A percentile compares a stretch with the other conserved stretches of the same genome.
phyloP scores from a whole-genome alignment of 441 rosid species.

The Syzygium malaccense region DNA sequence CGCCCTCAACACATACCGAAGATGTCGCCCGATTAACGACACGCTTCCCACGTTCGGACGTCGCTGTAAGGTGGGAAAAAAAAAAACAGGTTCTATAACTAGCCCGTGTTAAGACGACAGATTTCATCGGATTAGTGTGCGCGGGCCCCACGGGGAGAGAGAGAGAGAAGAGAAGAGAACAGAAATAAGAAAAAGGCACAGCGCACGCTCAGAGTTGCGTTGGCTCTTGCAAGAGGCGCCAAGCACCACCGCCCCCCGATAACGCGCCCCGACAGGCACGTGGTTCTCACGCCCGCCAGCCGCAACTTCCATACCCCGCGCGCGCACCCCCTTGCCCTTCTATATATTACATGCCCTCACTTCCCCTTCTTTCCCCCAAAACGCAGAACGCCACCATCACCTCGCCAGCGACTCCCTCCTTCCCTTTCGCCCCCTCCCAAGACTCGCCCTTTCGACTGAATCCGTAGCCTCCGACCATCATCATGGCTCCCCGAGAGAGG shows the following conservation, averaged over 20 bases:
- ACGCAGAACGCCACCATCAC: not conserved
- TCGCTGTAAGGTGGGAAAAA: not conserved
- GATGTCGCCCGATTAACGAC: not conserved
- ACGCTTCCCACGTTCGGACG: not conserved
- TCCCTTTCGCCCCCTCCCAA: not conserved
- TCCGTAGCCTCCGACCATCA: too few species aligned
- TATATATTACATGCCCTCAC: not conserved
- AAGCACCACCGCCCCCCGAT: conserved; percentile 8
- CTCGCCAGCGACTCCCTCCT: not conserved
- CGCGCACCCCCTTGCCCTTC: not conserved
- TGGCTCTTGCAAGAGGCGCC: conserved; percentile 34
- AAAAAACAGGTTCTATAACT: not conserved
- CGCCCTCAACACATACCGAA: not conserved
- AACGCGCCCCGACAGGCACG: conserved; percentile 51
- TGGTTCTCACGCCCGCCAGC: conserved; percentile 21
- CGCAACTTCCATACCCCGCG: not conserved
- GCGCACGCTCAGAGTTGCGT: not conserved
- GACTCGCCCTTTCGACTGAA: not conserved
- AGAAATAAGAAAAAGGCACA: not conserved
- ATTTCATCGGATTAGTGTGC: not conserved
- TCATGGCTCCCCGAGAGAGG: conserved; percentile 9
- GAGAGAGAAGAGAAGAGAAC: too few species aligned
- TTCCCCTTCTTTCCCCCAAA: not conserved
- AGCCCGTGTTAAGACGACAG: not conserved
- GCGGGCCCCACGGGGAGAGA: not conserved